Evolutionary conservation across 164 flowering plant species (phyloP).

Genomic region (Tinospora cordifolia): DNA sequence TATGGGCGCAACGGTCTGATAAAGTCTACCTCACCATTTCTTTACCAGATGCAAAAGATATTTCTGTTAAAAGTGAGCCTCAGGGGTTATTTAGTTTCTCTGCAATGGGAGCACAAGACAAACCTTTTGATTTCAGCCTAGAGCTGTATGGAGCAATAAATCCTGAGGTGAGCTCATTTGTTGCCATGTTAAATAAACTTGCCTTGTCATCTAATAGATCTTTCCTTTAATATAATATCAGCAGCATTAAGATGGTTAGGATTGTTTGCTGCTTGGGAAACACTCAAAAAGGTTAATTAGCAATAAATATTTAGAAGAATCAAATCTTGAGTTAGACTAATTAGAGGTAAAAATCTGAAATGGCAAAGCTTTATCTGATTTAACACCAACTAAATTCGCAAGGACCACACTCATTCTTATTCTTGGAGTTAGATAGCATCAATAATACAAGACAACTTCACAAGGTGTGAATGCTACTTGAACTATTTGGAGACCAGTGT

Average conservation of each 20-base stretch:
- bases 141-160: constrained; percentile 48
- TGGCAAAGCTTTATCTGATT: not conserved
- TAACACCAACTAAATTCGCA: not conserved
- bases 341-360: not conserved
- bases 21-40: constrained; percentile 74
- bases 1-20: constrained; percentile 95
- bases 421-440: too few relatives aligned
- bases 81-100: constrained; percentile 71
- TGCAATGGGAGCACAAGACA: constrained; percentile 48
- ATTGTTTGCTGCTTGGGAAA: not conserved
- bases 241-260: not conserved
- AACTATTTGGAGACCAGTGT: too few relatives aligned
- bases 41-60: constrained; percentile 74
- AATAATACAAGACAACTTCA: too few relatives aligned
- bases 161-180: constrained; percentile 43
- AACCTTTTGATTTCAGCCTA: constrained; percentile 43
- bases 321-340: not conserved
- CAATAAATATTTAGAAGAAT: not conserved
- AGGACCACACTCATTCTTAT: not conserved
- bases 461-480: too few relatives aligned
- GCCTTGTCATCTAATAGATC: not conserved
- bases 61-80: constrained; percentile 62
- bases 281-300: not conserved
- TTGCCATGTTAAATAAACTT: not conserved
- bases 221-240: not conserved